Percentiles rank a stretch among this genome's conserved stretches.
phyloP scores from a whole-genome alignment of 352 stramenopile genomes.

The Phytophthora pini region DNA sequence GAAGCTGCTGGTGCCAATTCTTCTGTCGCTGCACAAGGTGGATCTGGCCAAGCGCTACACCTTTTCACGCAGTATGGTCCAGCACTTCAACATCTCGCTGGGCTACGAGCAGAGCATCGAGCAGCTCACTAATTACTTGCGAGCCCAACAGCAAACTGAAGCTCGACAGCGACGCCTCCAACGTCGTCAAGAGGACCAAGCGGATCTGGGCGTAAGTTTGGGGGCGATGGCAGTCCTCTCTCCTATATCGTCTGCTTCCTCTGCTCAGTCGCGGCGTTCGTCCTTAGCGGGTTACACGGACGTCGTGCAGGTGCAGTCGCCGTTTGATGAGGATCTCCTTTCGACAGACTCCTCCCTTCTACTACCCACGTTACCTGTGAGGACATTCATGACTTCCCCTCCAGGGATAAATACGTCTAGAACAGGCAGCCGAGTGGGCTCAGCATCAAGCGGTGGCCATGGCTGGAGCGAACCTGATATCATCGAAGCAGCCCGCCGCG shows the following conservation, averaged over 20 bases:
- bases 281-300: slow-evolving; percentile 38
- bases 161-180: slow-evolving; percentile 37
- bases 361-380: slow-evolving; percentile 33
- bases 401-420: slow-evolving; percentile 16
- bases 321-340: slow-evolving; percentile 32
- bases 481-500: slow-evolving; percentile 19
- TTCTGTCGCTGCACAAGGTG: slow-evolving; percentile 78
- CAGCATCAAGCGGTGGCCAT: slow-evolving; percentile 33
- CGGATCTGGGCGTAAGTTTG: slow-evolving; percentile 17
- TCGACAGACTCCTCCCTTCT: slow-evolving; percentile 27
- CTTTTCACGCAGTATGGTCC: slow-evolving; percentile 74
- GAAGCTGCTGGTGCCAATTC: slow-evolving; percentile 74
- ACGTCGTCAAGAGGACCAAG: slow-evolving; percentile 29
- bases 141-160: slow-evolving; percentile 36
- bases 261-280: slow-evolving; percentile 19
- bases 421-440: slow-evolving; percentile 27
- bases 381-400: slow-evolving; percentile 26
- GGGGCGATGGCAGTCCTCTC: slow-evolving; percentile 28
- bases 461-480: slow-evolving; percentile 49
- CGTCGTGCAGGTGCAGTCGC: slow-evolving; percentile 39
- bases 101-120: slow-evolving; percentile 80
- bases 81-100: slow-evolving; percentile 84
- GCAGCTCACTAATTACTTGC: slow-evolving; percentile 54
- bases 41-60: slow-evolving; percentile 84
- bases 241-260: slow-evolving; percentile 31